Base-by-base conservation (phyloP, 176 grass and related monocot genomes). In the Zoysia japonica region DNA sequence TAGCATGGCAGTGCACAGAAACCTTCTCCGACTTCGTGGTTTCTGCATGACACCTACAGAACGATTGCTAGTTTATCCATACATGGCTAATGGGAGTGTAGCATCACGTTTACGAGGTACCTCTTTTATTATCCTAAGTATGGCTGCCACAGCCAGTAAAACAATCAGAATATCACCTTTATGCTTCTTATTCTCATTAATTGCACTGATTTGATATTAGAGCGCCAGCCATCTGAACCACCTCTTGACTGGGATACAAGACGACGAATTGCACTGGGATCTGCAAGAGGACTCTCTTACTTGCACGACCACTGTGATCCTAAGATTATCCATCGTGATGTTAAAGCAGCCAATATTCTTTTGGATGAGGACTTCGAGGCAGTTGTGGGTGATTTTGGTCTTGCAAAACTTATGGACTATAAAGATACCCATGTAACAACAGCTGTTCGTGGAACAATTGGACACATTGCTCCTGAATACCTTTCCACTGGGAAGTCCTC, bases 71-170 rank as follows among this genome's bases (percentile, higher is more conserved):
- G 91, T 93, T 47, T 93, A 90, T 88, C 91, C 91, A 55, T 93
- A 90, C 63, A 93, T 93, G 91, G 88, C 82, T 79, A 93, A 93
- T 56, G 88, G 88, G 51, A 93, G 91, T 86, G 82, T 93, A 53
- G 88, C 88, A 63, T 90, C 91, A 80, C 80, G 85, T 61, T 83
- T 93, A 70, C 86, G 88, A 93, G 91, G 91, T 93, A 93, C 16
- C 81, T 54, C 74, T 7, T 74, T 55, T 59, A 13, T 42, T 54
- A 35, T 87, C 71, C 47, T 53, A 57, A 70, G 65, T 49, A 71
- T 62, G 42, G 28, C 7, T 78, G 61, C 35, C 59, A 38, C 36
- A 67, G 40, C 15, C 82, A 70, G 15, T 68, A 56, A 68, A 80
- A 48, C 10, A 39, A 15, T 38, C 51, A 64, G 19, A 80, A 76